Evolutionary conservation across 1,284 basidiomycete species (phyloP).

Genomic region (Agaricales sp.): DNA sequence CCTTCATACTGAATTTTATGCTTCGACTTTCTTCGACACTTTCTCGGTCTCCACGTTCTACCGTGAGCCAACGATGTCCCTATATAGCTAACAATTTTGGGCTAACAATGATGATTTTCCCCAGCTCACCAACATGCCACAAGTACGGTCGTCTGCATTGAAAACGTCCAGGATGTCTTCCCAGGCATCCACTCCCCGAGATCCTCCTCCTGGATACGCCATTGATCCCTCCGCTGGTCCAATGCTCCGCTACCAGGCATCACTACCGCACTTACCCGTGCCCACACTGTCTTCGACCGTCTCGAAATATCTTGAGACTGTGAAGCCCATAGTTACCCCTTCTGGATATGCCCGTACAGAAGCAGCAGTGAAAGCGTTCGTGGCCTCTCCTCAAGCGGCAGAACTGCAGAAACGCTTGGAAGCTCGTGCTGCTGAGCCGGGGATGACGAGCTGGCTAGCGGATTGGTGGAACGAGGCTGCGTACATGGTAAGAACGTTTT

Average conservation of each 20-base stretch:
- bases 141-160: background rate
- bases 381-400: slow-evolving; percentile 57
- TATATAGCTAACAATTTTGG: background rate
- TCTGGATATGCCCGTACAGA: slow-evolving; percentile 53
- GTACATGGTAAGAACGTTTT: slow-evolving; percentile 46
- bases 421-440: slow-evolving; percentile 55
- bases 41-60: no score
- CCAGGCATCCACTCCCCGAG: background rate
- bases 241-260: slow-evolving; percentile 75
- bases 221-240: slow-evolving; percentile 32
- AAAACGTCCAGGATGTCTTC: background rate
- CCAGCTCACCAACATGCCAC: background rate
- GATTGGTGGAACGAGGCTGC: slow-evolving; percentile 99
- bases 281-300: slow-evolving; percentile 76
- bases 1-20: no score
- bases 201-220: background rate
- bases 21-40: background rate
- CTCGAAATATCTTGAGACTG: slow-evolving; percentile 78
- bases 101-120: background rate
- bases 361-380: slow-evolving; percentile 58
- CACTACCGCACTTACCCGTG: slow-evolving; percentile 77
- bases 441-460: slow-evolving; percentile 74
- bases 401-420: slow-evolving; percentile 79
- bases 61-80: no score
- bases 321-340: slow-evolving; percentile 65